Evolutionary conservation across 257 asterid species (phyloP).

Genomic region (Petunia secreta): DNA sequence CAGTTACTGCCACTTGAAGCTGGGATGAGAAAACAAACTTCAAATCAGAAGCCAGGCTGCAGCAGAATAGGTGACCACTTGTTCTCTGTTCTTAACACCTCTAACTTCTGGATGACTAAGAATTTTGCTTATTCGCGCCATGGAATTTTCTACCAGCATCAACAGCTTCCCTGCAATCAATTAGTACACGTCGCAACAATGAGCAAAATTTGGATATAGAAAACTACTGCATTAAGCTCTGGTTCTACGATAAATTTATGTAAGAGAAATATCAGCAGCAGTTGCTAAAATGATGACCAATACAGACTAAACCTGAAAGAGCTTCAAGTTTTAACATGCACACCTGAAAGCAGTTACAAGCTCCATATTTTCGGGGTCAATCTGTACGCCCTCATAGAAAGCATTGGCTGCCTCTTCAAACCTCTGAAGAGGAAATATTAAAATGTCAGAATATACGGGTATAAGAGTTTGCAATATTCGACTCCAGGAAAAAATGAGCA

Average conservation of each 20-base stretch:
- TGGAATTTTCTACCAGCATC: conserved; percentile 81
- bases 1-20: too few relatives aligned
- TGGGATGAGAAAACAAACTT: too few relatives aligned
- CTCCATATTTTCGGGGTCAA: conserved; percentile 84
- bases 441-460: conserved; percentile 9
- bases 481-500: background rate
- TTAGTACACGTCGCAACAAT: conserved; percentile 9
- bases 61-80: too few relatives aligned
- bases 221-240: conserved; percentile 11
- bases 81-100: background rate
- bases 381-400: conserved; percentile 88
- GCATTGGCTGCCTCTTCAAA: conserved; percentile 96
- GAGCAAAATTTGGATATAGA: background rate
- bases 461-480: background rate
- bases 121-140: conserved; percentile 35
- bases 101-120: conserved; percentile 23
- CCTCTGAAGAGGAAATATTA: conserved; percentile 51
- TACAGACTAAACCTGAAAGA: background rate
- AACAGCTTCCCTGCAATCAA: conserved; percentile 81
- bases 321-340: background rate
- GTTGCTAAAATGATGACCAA: too few relatives aligned
- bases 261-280: background rate
- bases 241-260: conserved; percentile 3
- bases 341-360: conserved; percentile 94
- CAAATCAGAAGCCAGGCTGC: too few relatives aligned